phyloP scores from a whole-genome alignment of 805 yeast species.

The Vanderwaltozyma tropicalis region DNA sequence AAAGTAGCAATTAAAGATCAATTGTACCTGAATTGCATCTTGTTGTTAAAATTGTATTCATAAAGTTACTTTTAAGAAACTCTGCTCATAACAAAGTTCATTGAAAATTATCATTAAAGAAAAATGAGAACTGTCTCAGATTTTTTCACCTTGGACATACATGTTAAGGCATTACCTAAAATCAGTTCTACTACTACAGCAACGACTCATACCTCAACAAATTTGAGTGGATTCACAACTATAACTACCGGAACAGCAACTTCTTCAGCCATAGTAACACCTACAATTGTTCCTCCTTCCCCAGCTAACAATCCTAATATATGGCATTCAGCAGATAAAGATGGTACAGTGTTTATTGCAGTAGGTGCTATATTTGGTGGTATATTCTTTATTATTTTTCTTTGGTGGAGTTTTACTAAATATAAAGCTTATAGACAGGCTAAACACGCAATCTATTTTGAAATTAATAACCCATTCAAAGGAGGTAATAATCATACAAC shows the following conservation, averaged over 20 bases:
- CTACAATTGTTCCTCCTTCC: conserved; percentile 42
- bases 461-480: conserved; percentile 1
- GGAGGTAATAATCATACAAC: neutral
- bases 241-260: neutral
- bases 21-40: too few species aligned
- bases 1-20: too few species aligned
- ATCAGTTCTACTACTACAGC: conserved; percentile 5
- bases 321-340: conserved; percentile 32
- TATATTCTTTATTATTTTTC: conserved; percentile 39
- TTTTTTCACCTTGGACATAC: too few species aligned
- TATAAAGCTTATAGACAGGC: conserved; percentile 43
- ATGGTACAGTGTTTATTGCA: conserved; percentile 76
- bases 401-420: conserved; percentile 44
- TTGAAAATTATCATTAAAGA: too few species aligned
- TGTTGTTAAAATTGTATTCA: too few species aligned
- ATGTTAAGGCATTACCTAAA: neutral
- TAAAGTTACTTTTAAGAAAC: too few species aligned
- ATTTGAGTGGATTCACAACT: conserved; percentile 1
- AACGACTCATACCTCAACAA: neutral
- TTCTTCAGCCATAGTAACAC: conserved; percentile 17
- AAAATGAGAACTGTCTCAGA: too few species aligned
- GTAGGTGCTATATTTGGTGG: conserved; percentile 63
- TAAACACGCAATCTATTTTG: conserved; percentile 21
- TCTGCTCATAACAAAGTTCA: too few species aligned
- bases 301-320: conserved; percentile 56